Base-by-base conservation (phyloP, 345 rosid genomes). In the Linum usitatissimum region DNA sequence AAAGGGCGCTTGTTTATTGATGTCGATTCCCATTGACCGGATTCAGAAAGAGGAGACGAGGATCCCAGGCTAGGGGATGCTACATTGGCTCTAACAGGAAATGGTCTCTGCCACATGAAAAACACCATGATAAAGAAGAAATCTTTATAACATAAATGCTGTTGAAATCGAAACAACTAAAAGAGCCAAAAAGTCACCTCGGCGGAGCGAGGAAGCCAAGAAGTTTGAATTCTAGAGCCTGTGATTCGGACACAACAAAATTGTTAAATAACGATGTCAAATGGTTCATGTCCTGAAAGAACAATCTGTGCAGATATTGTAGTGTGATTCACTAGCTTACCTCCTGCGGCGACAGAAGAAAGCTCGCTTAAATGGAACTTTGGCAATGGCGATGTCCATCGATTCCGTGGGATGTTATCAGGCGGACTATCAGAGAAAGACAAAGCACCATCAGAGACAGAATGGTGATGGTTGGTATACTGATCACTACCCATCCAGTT, bases 381-480 rank as follows among this genome's bases (percentile, higher is more conserved):
- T 53, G 57, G 76, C 64, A 74, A 58, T 0, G 85, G 85, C 13
- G 97, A 84, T 40, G 78, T 77, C 88, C 87, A 79, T 13, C 67
- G 77, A 12, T 88, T 86, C 30, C 77, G 75, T 70, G 77, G 88
- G 66, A 71, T 60, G 70, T 67, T 84, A 64, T 81, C 78, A 6
- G 84, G 71, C 63, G 80, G 81, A 72, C 86, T 80, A 66, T 73
- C 80, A 19, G 81, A 67, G 71, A 77, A 83, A 66, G 88, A 70
- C 59, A 84, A 83, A 55, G 70, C 79, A 59, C 86, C 86, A 69
- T 82, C 90, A 66, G 93, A 84, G 36, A 83, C 83, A 18, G 87
- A 80, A 71, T 88, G 87, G 56, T 84, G 81, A 75, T 83, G 88
- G 61, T 70, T 80, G 17, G 84, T 63, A 40, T 53, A 73, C 6